Evolutionary conservation across 768 basidiomycete species (phyloP), one percentile per base, ranked within the genome.

Genomic region (Austroboletus eburneus): DNA sequence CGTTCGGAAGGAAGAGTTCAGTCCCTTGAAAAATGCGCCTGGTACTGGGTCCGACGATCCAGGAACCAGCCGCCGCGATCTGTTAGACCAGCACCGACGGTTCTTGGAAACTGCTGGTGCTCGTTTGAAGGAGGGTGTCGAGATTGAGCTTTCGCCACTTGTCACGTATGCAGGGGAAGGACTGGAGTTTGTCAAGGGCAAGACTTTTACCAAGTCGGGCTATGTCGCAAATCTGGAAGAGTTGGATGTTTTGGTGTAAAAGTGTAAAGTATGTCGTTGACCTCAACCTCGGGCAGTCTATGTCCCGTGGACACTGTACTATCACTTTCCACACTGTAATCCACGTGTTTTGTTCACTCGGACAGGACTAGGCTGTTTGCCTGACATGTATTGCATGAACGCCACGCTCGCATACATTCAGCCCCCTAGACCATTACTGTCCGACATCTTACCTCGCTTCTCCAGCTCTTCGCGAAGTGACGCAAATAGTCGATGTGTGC

Each of bases 21-120:
- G 90, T 52, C 95, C 95, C 29, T 68, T 99, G 65, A 99, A 99
- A 75, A 99, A 99, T 60, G 95, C 93, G 8, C 92, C 93, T 1
- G 93, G 93, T 1, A 87, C 90, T 0, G 87, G 87, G 21, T 75
- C 87, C 14, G 95, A 98, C 63, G 85, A 91, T 62, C 88, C 94
- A 14, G 82, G 84, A 48, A 96, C 96, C 24, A 94, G 91, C 57
- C 79, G 93, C 38, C 77, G 81, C 33, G 95, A 98, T 69, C 73
- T 99, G 39, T 77, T 97, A 43, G 78, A 83, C 23, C 92, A 96
- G 70, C 91, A 97, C 63, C 78, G 68, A 61, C 75, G 88, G 35
- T 98, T 90, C 80, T 69, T 99, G 58, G 81, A 85, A 63, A 63
- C 45, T 1, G 87, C 87, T 1, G 95, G 95, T 6, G 92, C 88